A percentile compares a stretch with the other conserved stretches of the same genome.
Evolutionary conservation across 306 rosid species (phyloP).

Genomic region (Malus asiatica): DNA sequence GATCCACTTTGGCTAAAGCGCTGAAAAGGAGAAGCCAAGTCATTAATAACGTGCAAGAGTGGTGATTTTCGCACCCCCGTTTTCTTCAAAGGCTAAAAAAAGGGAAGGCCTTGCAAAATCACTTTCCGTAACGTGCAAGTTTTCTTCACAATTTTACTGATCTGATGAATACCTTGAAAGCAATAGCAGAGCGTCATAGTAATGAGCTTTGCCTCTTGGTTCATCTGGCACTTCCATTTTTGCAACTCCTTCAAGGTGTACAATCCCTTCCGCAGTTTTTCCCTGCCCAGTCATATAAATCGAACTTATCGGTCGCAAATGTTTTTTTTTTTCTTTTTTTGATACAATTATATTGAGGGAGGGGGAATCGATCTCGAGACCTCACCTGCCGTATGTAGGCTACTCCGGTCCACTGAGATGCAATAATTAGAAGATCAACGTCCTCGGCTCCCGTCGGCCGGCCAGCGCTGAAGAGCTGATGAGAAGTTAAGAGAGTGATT

Average conservation of each 20-base stretch:
- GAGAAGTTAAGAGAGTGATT: slow-evolving; percentile 12
- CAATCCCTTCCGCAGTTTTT: slow-evolving; percentile 52
- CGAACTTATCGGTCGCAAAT: not conserved
- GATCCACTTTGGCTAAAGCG: slow-evolving; percentile 54
- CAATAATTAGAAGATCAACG: slow-evolving; percentile 63
- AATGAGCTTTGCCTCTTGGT: slow-evolving; percentile 62
- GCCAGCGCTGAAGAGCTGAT: slow-evolving; percentile 58
- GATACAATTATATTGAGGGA: no score
- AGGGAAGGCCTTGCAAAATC: no score
- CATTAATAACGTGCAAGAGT: no score
- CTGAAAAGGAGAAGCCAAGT: slow-evolving; percentile 35
- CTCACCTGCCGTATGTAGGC: slow-evolving; percentile 73
- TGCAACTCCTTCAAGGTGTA: slow-evolving; percentile 70
- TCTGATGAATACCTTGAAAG: slow-evolving; percentile 45
- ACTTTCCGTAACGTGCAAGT: not conserved
- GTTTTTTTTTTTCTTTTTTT: no score
- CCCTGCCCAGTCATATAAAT: slow-evolving; percentile 39
- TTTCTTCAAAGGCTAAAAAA: no score
- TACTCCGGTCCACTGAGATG: slow-evolving; percentile 88
- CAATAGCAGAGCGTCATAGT: slow-evolving; percentile 63
- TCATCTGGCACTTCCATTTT: slow-evolving; percentile 73
- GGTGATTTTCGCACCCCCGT: no score
- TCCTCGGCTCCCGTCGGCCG: slow-evolving; percentile 48
- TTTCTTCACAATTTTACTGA: no score
- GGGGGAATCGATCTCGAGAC: not conserved